phyloP scores from a whole-genome alignment of 1,139 yeast species.

The Torulaspora pretoriensis region DNA sequence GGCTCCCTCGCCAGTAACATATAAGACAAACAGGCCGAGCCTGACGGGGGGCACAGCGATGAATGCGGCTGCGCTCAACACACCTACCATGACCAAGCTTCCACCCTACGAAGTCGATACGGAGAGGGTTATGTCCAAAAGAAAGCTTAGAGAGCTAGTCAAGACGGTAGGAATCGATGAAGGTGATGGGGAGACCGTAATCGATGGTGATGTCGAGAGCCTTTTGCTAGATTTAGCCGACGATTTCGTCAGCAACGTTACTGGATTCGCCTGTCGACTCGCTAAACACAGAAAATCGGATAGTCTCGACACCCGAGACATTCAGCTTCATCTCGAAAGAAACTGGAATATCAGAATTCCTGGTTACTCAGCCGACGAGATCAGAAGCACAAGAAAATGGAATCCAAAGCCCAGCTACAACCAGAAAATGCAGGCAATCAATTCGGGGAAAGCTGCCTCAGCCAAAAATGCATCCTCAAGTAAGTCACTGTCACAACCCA shows the following conservation, averaged over 20 bases:
- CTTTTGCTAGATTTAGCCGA: slow-evolving; percentile 87
- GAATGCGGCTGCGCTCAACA: slow-evolving; percentile 57
- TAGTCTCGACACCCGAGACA: slow-evolving; percentile 78
- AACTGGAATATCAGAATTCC: slow-evolving; percentile 96
- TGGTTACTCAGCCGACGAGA: slow-evolving; percentile 88
- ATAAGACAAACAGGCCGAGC: slow-evolving; percentile 71
- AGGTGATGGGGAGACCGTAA: slow-evolving; percentile 83
- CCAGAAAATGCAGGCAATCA: slow-evolving; percentile 65
- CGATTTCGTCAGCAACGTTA: slow-evolving; percentile 86
- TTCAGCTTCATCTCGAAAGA: slow-evolving; percentile 86
- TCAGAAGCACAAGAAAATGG: slow-evolving; percentile 77
- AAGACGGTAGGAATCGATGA: slow-evolving; percentile 77
- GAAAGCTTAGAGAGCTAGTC: slow-evolving; percentile 83
- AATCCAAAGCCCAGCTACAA: slow-evolving; percentile 68
- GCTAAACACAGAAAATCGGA: slow-evolving; percentile 96
- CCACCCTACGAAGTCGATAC: slow-evolving; percentile 81
- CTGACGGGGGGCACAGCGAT: slow-evolving; percentile 82
- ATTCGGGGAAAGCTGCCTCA: slow-evolving; percentile 25
- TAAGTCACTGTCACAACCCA: slow-evolving; percentile 12
- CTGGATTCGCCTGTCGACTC: slow-evolving; percentile 86
- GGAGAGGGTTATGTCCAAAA: slow-evolving; percentile 80
- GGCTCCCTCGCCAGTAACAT: slow-evolving; percentile 58
- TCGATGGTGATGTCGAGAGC: slow-evolving; percentile 96
- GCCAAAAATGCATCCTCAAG: slow-evolving; percentile 13
- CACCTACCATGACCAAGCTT: slow-evolving; percentile 72